Conservation (phyloP, 345 rosid genomes). For the Brassica rapa region DNA sequence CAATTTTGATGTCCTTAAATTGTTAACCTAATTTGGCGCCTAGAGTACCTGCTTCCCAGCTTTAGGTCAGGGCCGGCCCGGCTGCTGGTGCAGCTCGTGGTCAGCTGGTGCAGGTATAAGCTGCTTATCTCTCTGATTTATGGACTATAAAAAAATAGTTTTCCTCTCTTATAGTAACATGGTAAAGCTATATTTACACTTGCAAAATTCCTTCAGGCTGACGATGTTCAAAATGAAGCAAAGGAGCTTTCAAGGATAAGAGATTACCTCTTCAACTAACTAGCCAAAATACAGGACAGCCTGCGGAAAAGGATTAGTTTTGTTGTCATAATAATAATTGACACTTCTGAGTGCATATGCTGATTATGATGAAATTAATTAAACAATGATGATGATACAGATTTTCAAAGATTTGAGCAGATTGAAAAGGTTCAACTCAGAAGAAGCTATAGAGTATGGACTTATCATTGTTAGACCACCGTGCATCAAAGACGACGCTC, state of each 20-base stretch:
- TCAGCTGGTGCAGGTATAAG: constrained; percentile 51
- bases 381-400: constrained; percentile 37
- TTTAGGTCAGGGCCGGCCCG: too few relatives aligned
- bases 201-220: too few relatives aligned
- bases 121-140: neutral
- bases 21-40: too few relatives aligned
- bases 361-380: neutral
- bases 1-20: too few relatives aligned
- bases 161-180: too few relatives aligned
- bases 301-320: constrained; percentile 65
- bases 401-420: constrained; percentile 63
- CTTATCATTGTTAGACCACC: constrained; percentile 73
- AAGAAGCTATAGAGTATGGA: constrained; percentile 82
- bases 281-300: constrained; percentile 59
- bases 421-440: constrained; percentile 66
- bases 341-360: neutral
- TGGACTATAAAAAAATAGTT: neutral
- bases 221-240: too few relatives aligned
- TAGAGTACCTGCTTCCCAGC: too few relatives aligned
- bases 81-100: constrained; percentile 77
- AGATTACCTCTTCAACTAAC: constrained; percentile 30
- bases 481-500: constrained; percentile 52
- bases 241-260: constrained; percentile 50
- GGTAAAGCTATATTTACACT: too few relatives aligned
- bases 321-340: neutral